A percentile compares a stretch with the other conserved stretches of the same genome.
phyloP scores from a whole-genome alignment of 164 flowering plant species.

The Macadamia integrifolia region DNA sequence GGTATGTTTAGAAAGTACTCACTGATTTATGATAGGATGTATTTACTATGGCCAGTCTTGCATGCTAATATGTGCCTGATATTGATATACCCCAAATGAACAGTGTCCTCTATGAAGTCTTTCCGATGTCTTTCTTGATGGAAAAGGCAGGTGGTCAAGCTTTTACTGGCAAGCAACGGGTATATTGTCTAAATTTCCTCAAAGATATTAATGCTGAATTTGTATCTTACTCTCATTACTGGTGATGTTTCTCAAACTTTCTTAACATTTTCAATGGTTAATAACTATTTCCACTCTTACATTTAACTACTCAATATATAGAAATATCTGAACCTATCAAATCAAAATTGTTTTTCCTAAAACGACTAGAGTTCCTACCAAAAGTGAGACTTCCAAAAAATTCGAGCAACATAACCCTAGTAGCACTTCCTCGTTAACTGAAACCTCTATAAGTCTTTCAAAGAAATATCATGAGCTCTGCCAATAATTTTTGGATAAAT shows the following conservation, averaged over 20 bases:
- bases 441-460: background rate
- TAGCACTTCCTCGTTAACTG: too few species aligned
- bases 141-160: constrained; percentile 92
- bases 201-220: background rate
- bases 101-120: constrained; percentile 93
- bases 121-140: constrained; percentile 91
- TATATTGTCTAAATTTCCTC: constrained; percentile 21
- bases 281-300: too few species aligned
- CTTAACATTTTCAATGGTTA: too few species aligned
- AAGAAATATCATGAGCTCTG: background rate
- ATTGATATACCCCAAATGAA: constrained; percentile 6
- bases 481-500: background rate
- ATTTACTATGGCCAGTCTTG: background rate
- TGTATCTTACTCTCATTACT: background rate
- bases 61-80: background rate
- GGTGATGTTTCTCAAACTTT: background rate
- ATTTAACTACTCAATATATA: too few species aligned
- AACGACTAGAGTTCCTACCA: background rate
- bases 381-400: background rate
- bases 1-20: constrained; percentile 38
- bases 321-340: too few species aligned
- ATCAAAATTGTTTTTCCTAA: background rate
- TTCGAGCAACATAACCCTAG: too few species aligned
- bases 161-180: constrained; percentile 83
- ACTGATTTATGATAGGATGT: background rate